Percentiles rank a stretch among this genome's conserved stretches.
phyloP scores from a whole-genome alignment of 2,329 filamentous ascomycete species.

The Fusarium albidum region DNA sequence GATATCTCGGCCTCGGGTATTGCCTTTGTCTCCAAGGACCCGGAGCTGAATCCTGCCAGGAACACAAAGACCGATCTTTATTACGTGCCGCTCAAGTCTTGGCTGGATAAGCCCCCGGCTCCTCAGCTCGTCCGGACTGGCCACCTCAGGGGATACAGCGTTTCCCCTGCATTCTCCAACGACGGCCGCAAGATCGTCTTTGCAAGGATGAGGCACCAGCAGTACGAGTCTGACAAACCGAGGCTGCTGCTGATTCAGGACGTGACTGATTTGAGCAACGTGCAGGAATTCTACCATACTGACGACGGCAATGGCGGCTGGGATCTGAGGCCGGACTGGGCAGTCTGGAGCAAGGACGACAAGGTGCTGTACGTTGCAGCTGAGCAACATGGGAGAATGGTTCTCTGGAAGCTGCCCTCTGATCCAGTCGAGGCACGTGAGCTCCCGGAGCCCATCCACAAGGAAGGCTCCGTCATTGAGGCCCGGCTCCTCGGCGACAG shows the following conservation, averaged over 20 bases:
- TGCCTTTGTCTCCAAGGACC: slow-evolving; percentile 79
- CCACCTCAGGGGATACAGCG: slow-evolving; percentile 69
- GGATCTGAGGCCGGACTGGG: slow-evolving; percentile 65
- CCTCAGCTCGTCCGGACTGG: slow-evolving; percentile 63
- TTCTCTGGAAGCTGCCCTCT: slow-evolving; percentile 70
- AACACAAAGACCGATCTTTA: slow-evolving; percentile 87
- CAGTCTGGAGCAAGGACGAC: slow-evolving; percentile 66
- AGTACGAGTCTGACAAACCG: slow-evolving; percentile 81
- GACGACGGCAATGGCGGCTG: slow-evolving; percentile 69
- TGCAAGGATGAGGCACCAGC: slow-evolving; percentile 76
- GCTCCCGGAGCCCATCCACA: slow-evolving; percentile 58
- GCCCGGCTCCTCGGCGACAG: slow-evolving; percentile 60
- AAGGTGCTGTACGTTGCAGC: slow-evolving; percentile 75
- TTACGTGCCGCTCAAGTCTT: slow-evolving; percentile 70
- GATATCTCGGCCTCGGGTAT: slow-evolving; percentile 74
- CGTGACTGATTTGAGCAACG: slow-evolving; percentile 62
- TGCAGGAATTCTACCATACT: slow-evolving; percentile 69
- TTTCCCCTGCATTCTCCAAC: slow-evolving; percentile 75
- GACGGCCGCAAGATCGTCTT: slow-evolving; percentile 78
- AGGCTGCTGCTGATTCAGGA: slow-evolving; percentile 72
- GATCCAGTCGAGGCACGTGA: slow-evolving; percentile 57
- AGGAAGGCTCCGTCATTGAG: slow-evolving; percentile 62
- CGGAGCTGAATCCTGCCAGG: slow-evolving; percentile 72
- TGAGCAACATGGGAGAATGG: slow-evolving; percentile 71
- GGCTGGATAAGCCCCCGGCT: slow-evolving; percentile 60